Percentiles rank a stretch among this genome's conserved stretches.
Evolutionary conservation across 108 stramenopile species (phyloP).

Genomic region (Nitzschia sp.): DNA sequence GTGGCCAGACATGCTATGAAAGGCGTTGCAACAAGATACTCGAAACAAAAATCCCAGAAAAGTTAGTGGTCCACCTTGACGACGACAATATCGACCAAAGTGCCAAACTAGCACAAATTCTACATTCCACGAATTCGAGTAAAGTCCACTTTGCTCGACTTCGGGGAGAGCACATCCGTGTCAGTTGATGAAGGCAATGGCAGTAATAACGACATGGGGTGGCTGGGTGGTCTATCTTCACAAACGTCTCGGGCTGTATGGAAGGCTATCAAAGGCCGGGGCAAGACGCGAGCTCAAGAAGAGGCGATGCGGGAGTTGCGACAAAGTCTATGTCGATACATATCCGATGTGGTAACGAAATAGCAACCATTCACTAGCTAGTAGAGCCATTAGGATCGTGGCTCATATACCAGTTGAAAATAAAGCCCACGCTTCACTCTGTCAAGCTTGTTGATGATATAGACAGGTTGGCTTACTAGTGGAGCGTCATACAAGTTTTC

Average conservation of each 20-base stretch:
- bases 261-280: conserved; percentile 26
- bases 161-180: conserved; percentile 76
- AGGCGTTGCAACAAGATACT: conserved; percentile 44
- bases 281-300: conserved; percentile 14
- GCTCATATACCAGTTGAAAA: too few relatives aligned
- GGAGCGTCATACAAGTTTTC: too few relatives aligned
- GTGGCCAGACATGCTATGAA: conserved; percentile 75
- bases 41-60: conserved; percentile 56
- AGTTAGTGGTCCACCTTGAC: conserved; percentile 83
- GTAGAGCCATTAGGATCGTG: too few relatives aligned
- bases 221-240: neutral
- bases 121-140: conserved; percentile 40
- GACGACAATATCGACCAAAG: conserved; percentile 82
- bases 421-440: too few relatives aligned
- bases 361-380: too few relatives aligned
- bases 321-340: conserved; percentile 35
- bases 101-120: conserved; percentile 58
- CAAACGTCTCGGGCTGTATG: conserved; percentile 1
- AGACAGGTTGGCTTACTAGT: too few relatives aligned
- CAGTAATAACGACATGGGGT: neutral
- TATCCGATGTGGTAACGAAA: conserved; percentile 46
- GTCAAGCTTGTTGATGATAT: too few relatives aligned
- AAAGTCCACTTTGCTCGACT: conserved; percentile 79
- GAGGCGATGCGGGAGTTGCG: conserved; percentile 35
- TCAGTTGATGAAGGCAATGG: conserved; percentile 34